Conservation (phyloP, 768 basidiomycete genomes). For the Tricholoma terreum region DNA sequence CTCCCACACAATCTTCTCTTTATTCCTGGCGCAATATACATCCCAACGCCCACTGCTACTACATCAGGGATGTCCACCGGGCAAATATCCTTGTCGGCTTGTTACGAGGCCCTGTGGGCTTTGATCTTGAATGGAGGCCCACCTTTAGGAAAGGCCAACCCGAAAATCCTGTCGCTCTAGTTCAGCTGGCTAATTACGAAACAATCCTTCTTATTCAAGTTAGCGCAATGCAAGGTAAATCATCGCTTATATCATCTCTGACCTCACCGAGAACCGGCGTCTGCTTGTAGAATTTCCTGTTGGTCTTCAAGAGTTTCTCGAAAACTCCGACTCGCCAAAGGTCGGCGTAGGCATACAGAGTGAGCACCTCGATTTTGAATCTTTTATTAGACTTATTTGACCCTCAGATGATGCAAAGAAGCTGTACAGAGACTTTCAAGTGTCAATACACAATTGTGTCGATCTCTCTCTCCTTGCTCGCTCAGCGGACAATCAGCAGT, state of each 20-base stretch:
- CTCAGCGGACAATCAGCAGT: constrained; percentile 64
- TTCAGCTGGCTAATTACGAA: constrained; percentile 63
- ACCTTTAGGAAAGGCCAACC: constrained; percentile 46
- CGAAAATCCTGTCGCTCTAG: constrained; percentile 68
- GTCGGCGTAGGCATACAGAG: constrained; percentile 75
- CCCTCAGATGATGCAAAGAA: constrained; percentile 64
- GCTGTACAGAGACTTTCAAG: constrained; percentile 47
- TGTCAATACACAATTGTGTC: constrained; percentile 51
- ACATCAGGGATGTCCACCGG: constrained; percentile 31
- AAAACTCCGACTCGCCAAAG: constrained; percentile 54
- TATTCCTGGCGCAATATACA: constrained; percentile 38
- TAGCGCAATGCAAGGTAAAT: constrained; percentile 50
- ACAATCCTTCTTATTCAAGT: constrained; percentile 65
- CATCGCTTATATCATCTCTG: neutral
- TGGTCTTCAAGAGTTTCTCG: constrained; percentile 50
- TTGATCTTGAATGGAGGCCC: constrained; percentile 83
- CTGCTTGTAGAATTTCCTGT: constrained; percentile 46
- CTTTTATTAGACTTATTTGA: constrained; percentile 4
- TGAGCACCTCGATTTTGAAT: constrained; percentile 27
- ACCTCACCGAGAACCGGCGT: neutral
- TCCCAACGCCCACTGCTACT: constrained; percentile 29
- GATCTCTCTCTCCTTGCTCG: constrained; percentile 70
- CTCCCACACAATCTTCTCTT: constrained; percentile 8
- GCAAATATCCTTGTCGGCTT: constrained; percentile 31
- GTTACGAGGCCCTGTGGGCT: constrained; percentile 47